Base-by-base conservation (phyloP, 139 green algal genomes). In the Axilococcus clingmanii region DNA sequence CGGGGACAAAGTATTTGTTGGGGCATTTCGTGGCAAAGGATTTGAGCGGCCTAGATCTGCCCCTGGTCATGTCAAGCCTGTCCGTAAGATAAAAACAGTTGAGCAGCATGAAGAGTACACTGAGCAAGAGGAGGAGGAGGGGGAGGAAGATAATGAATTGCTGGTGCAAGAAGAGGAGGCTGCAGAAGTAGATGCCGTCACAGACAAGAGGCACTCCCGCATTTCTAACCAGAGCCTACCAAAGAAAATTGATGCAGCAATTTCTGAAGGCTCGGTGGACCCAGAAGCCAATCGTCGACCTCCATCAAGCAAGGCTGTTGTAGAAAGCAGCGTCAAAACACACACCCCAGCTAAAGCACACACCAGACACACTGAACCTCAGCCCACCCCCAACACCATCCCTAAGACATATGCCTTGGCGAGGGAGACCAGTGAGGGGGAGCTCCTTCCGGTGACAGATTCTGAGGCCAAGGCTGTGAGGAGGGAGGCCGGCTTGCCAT, bases 21-120 rank as follows among this genome's bases (percentile, higher is more conserved):
- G 69, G 17, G 32, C 59, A 3, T 77, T 77, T 19, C 35, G 69
- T 4, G 69, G 69, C 40, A 68, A 68, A 25, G 69, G 65, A 23
- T 66, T 59, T 46, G 28, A 53, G 1, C 19, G 40, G 43, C 71
- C 55, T 28, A 46, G 17, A 22, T 72, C 70, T 43, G 48, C 74
- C 65, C 66, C 15, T 53, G 40, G 25, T 22, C 32, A 28, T 34
- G 35, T n/a, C 27, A 27, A 27, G 23, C 20, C 8, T 14, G 15
- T 35, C 45, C 51, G 55, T 50, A 52, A 66, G 12, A 48, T 27
- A 25, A 41, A 20, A n/a, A 49, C 8, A 30, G 22, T 11, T 25
- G 38, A 27, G 48, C 38, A 48, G 40, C 27, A 28, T 22, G 23
- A 48, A 31, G 44, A 41, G 15, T 23, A 23, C 17, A 25, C 37